These are phyloP conservation scores for Elongisporangium undulatum DNA, from an alignment of 352 stramenopile genomes.

Conservation along the genomic window DNA sequence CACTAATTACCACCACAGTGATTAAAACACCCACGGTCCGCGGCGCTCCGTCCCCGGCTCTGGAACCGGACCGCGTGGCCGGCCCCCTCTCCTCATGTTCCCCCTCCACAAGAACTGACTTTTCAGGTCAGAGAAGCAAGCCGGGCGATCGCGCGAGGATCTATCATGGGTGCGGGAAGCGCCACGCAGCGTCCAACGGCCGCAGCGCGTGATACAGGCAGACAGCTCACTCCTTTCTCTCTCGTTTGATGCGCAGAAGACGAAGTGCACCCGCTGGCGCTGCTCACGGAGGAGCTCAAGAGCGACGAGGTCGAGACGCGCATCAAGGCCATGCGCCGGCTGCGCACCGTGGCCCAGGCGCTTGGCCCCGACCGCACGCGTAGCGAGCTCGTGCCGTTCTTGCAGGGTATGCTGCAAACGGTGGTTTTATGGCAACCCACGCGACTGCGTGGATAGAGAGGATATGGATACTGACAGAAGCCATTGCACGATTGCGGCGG, in stretches of 20 bases:
- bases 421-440: no score
- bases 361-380: conserved; percentile 83
- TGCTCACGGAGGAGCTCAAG: conserved; percentile 91
- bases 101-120: not conserved
- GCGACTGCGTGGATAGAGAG: not conserved
- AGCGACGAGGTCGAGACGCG: conserved; percentile 89
- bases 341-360: conserved; percentile 89
- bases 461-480: conserved; percentile 8
- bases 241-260: conserved; percentile 32
- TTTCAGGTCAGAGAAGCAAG: not conserved
- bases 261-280: conserved; percentile 84
- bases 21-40: not conserved
- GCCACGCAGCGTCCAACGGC: not conserved
- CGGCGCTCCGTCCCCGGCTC: not conserved
- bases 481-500: not conserved
- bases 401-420: conserved; percentile 40
- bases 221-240: not conserved
- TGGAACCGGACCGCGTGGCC: not conserved
- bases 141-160: not conserved
- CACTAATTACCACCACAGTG: not conserved
- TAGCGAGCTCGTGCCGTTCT: conserved; percentile 86
- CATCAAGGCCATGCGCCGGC: conserved; percentile 92
- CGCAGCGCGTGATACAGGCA: not conserved
- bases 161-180: not conserved
- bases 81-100: not conserved